phyloP scores from a whole-genome alignment of 2,329 filamentous ascomycete genomes.

The Apiospora marii region DNA sequence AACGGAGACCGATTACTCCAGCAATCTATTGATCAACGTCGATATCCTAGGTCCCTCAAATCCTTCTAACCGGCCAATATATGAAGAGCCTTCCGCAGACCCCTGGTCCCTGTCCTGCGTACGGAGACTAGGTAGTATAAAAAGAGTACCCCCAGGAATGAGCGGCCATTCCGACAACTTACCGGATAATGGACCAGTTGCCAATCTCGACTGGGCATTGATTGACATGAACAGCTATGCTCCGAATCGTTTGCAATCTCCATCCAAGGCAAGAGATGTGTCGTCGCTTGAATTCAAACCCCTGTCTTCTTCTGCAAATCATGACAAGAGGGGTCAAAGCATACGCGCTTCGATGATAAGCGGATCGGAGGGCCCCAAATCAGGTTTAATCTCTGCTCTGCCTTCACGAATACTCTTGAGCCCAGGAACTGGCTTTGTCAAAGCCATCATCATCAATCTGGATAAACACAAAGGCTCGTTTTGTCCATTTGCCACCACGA shows the following conservation, averaged over 20 bases:
- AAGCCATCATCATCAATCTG: neutral
- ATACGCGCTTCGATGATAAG: neutral
- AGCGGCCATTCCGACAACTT: neutral
- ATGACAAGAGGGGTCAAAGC: neutral
- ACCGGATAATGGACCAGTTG: neutral
- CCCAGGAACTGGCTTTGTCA: neutral
- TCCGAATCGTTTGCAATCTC: neutral
- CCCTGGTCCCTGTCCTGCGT: neutral
- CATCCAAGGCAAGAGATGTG: neutral
- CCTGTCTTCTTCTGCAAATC: neutral
- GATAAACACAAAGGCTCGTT: neutral
- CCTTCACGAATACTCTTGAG: neutral
- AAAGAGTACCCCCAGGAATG: neutral
- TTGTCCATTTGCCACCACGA: neutral
- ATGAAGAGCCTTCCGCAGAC: neutral
- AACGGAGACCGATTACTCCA: neutral
- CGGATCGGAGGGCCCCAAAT: neutral
- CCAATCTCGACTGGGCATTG: neutral
- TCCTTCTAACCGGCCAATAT: neutral
- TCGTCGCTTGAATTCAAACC: neutral
- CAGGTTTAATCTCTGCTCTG: neutral
- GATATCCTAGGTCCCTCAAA: neutral
- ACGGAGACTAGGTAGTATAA: neutral
- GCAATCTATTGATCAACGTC: neutral
- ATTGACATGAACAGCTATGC: neutral